Evolutionary conservation across 1,284 basidiomycete genomes (phyloP).

Genomic region (Ceratobasidium sp.): DNA sequence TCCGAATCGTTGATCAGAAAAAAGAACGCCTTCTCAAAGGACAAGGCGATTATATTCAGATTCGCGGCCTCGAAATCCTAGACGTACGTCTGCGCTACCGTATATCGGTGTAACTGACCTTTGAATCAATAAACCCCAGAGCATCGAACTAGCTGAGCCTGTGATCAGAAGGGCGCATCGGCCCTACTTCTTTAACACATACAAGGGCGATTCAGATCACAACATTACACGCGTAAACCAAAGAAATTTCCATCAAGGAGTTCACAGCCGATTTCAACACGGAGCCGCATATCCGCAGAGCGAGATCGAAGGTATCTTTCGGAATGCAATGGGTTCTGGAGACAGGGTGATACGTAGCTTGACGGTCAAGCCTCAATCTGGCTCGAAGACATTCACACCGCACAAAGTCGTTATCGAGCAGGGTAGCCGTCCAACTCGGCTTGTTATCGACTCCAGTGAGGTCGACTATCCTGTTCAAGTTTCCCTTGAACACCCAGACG

Average conservation of each 20-base stretch:
- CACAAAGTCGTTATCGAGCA: conserved; percentile 22
- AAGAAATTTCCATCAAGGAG: conserved; percentile 3
- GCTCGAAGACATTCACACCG: neutral
- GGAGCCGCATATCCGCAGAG: neutral
- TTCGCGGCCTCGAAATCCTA: conserved; percentile 31
- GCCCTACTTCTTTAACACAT: neutral
- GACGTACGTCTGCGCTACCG: neutral
- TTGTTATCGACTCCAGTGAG: conserved; percentile 53
- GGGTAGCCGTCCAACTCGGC: neutral
- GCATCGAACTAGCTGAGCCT: conserved; percentile 12
- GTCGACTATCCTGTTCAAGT: neutral
- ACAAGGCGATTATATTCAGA: conserved; percentile 19
- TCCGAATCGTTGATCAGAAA: conserved; percentile 20
- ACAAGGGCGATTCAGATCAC: neutral
- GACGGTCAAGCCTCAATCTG: neutral
- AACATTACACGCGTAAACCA: conserved; percentile 7
- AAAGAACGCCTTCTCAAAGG: conserved; percentile 14
- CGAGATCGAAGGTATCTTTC: conserved; percentile 17
- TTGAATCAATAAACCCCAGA: neutral
- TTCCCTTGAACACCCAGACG: neutral
- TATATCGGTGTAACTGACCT: no score
- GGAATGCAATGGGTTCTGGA: conserved; percentile 18
- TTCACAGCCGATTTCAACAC: conserved; percentile 13
- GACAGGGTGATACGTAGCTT: neutral
- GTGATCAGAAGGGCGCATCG: conserved; percentile 7